These are phyloP conservation scores for Alliaria petiolata DNA, from an alignment of 345 rosid species.

Conservation along the genomic window DNA sequence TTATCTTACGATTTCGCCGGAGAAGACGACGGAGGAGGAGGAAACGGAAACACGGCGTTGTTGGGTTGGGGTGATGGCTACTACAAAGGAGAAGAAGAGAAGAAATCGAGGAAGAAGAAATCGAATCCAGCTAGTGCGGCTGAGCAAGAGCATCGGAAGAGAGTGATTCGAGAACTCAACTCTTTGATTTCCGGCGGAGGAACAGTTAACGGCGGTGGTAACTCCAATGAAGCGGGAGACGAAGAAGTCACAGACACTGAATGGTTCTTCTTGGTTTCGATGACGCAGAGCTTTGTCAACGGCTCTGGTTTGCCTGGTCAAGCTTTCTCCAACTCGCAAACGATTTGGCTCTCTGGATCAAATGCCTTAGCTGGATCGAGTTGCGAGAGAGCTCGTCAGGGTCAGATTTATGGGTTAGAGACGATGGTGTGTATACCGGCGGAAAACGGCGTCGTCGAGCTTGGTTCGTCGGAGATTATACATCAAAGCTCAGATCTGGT, in stretches of 20 bases:
- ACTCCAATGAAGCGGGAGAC: slow-evolving; percentile 52
- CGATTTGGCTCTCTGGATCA: slow-evolving; percentile 67
- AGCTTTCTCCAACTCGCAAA: slow-evolving; percentile 47
- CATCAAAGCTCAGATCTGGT: slow-evolving; percentile 67
- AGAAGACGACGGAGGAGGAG: slow-evolving; percentile 36
- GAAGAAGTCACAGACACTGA: slow-evolving; percentile 93
- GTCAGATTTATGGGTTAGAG: slow-evolving; percentile 65
- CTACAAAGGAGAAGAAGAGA: slow-evolving; percentile 81
- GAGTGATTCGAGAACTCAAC: slow-evolving; percentile 77
- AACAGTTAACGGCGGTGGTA: slow-evolving; percentile 26
- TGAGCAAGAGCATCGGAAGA: slow-evolving; percentile 83
- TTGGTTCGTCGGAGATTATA: slow-evolving; percentile 79
- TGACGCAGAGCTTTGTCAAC: slow-evolving; percentile 74
- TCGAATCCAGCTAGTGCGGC: slow-evolving; percentile 18
- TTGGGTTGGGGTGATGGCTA: slow-evolving; percentile 94
- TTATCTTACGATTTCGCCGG: slow-evolving; percentile 56
- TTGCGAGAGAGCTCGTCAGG: slow-evolving; percentile 77
- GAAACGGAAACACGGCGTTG: slow-evolving; percentile 26
- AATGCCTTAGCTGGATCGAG: slow-evolving; percentile 53
- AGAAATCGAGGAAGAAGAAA: slow-evolving; percentile 42
- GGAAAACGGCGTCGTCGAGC: slow-evolving; percentile 78
- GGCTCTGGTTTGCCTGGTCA: slow-evolving; percentile 79
- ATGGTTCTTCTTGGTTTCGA: slow-evolving; percentile 91
- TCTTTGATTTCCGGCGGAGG: slow-evolving; percentile 64
- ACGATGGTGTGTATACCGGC: slow-evolving; percentile 87